phyloP scores from a whole-genome alignment of 2,329 filamentous ascomycete genomes.

The Nigrospora osmanthi region DNA sequence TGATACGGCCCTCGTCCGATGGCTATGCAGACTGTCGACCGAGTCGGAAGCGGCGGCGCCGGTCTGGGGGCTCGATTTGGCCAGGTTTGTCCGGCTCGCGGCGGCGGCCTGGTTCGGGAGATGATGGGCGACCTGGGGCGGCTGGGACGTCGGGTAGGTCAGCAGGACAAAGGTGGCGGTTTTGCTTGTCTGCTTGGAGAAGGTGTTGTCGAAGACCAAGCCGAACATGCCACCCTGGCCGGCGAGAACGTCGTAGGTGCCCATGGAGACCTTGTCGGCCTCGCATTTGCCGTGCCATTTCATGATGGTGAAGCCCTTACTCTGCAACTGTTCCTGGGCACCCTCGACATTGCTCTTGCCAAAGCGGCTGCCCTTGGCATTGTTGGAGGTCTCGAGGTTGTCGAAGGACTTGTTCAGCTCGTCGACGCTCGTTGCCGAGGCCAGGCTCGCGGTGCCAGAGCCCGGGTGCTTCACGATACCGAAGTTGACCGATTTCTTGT shows the following conservation, averaged over 20 bases:
- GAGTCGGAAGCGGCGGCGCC: constrained; percentile 43
- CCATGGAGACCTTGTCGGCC: constrained; percentile 89
- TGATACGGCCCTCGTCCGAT: constrained; percentile 37
- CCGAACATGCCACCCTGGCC: constrained; percentile 89
- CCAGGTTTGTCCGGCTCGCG: constrained; percentile 44
- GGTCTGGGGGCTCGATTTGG: constrained; percentile 36
- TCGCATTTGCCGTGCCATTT: constrained; percentile 95
- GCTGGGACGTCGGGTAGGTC: constrained; percentile 79
- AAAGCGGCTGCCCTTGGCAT: constrained; percentile 37
- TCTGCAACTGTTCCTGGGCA: constrained; percentile 55
- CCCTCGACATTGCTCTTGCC: constrained; percentile 50
- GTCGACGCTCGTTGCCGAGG: constrained; percentile 28
- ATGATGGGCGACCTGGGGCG: constrained; percentile 67
- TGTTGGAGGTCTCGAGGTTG: constrained; percentile 25
- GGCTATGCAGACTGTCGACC: constrained; percentile 53
- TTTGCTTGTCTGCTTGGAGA: constrained; percentile 91
- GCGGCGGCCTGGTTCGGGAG: constrained; percentile 44
- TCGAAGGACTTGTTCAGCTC: constrained; percentile 39
- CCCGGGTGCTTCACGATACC: constrained; percentile 97
- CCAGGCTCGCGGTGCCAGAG: constrained; percentile 46
- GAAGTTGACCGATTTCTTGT: constrained; percentile 98
- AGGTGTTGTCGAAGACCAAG: constrained; percentile 96
- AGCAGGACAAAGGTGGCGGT: constrained; percentile 90
- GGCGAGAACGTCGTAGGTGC: constrained; percentile 69
- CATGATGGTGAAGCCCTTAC: constrained; percentile 61